Conservation (phyloP, 176 grass and related monocot species). For the Dactylis glomerata region DNA sequence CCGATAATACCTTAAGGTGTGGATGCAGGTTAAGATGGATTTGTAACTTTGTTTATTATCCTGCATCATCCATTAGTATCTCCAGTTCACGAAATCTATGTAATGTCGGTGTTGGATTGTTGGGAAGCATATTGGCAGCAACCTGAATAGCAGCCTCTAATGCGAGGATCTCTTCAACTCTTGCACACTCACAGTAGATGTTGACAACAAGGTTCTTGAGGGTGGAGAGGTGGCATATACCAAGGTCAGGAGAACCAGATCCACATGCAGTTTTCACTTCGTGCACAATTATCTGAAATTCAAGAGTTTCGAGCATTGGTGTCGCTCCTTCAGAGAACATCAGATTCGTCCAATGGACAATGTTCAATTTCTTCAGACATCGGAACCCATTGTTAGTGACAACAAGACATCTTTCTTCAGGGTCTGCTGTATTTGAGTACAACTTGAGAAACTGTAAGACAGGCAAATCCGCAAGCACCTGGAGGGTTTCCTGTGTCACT, state of each 20-base stretch:
- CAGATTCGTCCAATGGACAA: constrained; percentile 10
- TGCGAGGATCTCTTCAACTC: constrained; percentile 26
- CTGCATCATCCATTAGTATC: not conserved
- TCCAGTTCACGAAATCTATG: constrained; percentile 23
- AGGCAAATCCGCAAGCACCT: constrained; percentile 22
- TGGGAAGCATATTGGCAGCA: constrained; percentile 23
- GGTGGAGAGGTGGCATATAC: constrained; percentile 17
- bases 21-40: not conserved
- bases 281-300: constrained; percentile 24
- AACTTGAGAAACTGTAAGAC: constrained; percentile 18
- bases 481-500: constrained; percentile 11
- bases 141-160: constrained; percentile 12
- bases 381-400: not conserved
- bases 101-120: not conserved
- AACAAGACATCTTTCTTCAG: not conserved
- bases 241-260: not conserved
- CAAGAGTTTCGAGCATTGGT: constrained; percentile 31
- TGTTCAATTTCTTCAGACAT: constrained; percentile 28
- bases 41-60: not conserved
- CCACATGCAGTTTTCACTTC: not conserved
- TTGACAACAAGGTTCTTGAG: constrained; percentile 11
- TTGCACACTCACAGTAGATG: constrained; percentile 21
- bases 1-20: not conserved
- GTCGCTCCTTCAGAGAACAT: constrained; percentile 31
- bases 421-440: not conserved